Base-by-base conservation (phyloP, 768 basidiomycete genomes). In the Russula ochroleuca region DNA sequence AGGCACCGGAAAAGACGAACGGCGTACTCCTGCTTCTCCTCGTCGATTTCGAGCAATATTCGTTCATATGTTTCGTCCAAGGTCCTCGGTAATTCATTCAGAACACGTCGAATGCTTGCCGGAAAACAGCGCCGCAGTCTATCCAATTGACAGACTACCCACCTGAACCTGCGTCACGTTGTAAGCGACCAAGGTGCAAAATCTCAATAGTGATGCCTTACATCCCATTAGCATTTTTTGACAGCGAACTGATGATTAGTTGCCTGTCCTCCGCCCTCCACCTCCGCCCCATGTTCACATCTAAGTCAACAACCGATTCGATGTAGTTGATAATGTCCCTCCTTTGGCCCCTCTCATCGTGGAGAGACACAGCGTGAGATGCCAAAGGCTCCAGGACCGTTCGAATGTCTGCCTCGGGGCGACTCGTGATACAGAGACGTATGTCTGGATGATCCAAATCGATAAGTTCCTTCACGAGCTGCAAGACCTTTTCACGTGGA, bases 211-310 rank as follows among this genome's bases (percentile, higher is more conserved):
- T 11, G 21, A 56, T 21, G 10, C 14, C 45, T 37, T 15, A 58
- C 57, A 58, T 58, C 14, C 57, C 57, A 10, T 38, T 21, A 23
- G 47, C 57, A 4, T 37, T 58, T n/a, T 21, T 4, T 10, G 57
- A 58, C 5, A 58, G 47, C 3, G 33, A 37, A 21, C 37, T 33
- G 5, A 58, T 49, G 10, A 49, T 45, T 7, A 48, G 33, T 7
- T 49, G n/a, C 21, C 19, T 47, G 14, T 35, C 47, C 2, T 57
- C 43, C 3, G 13, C 2, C 5, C 55, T 45, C 55, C 57, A 58
- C 17, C 21, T 37, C 21, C 40, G 43, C 21, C 40, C 33, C 35
- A 49, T 48, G 11, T 58, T 58, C 33, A 13, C 14, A 13, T 58
- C 57, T 17, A 47, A 23, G 35, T 48, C 33, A 31, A 58, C 47